Percentiles rank a stretch among this genome's conserved stretches.
Evolutionary conservation across 2,329 filamentous ascomycete genomes (phyloP).

Genomic region (Ramularia collo-cygni): DNA sequence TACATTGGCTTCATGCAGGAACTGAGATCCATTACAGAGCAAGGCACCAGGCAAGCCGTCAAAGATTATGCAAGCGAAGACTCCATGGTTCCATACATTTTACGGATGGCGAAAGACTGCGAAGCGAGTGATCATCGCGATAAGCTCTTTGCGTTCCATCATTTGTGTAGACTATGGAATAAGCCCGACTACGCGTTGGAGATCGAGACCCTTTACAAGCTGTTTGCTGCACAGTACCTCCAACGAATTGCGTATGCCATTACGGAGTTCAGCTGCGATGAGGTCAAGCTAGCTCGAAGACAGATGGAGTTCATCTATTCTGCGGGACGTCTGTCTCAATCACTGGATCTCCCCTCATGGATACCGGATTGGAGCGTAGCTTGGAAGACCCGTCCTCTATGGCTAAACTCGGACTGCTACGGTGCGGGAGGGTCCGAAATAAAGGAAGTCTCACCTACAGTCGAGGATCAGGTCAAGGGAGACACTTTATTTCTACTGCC

Average conservation of each 20-base stretch:
- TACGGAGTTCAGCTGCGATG: slow-evolving; percentile 15
- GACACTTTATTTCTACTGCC: slow-evolving; percentile 9
- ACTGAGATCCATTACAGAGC: slow-evolving; percentile 11
- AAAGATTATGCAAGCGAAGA: slow-evolving; percentile 15
- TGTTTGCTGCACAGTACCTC: slow-evolving; percentile 15
- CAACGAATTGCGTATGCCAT: slow-evolving; percentile 16
- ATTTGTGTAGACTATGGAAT: slow-evolving; percentile 13
- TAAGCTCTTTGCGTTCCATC: slow-evolving; percentile 16
- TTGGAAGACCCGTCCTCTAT: slow-evolving; percentile 14
- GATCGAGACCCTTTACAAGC: slow-evolving; percentile 12
- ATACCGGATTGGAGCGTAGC: slow-evolving; percentile 14
- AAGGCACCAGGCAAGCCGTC: slow-evolving; percentile 13
- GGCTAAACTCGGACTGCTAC: slow-evolving; percentile 13
- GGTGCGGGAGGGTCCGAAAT: slow-evolving; percentile 11
- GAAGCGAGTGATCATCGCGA: slow-evolving; percentile 17
- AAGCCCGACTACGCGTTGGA: slow-evolving; percentile 13
- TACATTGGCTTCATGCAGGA: slow-evolving; percentile 17
- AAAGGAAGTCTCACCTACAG: slow-evolving; percentile 8
- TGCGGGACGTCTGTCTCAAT: slow-evolving; percentile 13
- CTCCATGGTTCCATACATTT: slow-evolving; percentile 11
- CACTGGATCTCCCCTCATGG: slow-evolving; percentile 14
- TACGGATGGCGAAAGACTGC: slow-evolving; percentile 17
- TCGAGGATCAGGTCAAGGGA: slow-evolving; percentile 1
- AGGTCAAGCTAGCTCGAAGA: slow-evolving; percentile 7
- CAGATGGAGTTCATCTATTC: slow-evolving; percentile 16